These are phyloP conservation scores for Rubus idaeus DNA, from an alignment of 306 rosid genomes.

Conservation along the genomic window DNA sequence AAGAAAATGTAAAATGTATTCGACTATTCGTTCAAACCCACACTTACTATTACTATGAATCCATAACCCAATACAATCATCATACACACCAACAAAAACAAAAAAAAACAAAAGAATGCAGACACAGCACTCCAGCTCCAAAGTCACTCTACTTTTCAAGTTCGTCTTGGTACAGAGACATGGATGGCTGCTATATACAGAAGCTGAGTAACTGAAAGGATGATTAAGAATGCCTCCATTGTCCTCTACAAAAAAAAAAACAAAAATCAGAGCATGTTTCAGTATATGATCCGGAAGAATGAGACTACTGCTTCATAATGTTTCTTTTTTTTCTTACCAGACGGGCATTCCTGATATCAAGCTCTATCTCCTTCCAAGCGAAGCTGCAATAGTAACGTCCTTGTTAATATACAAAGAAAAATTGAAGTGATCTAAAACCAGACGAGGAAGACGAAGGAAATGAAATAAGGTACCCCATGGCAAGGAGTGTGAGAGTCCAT, in stretches of 20 bases:
- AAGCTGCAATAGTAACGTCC: slow-evolving; percentile 48
- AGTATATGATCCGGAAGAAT: neutral
- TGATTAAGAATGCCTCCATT: slow-evolving; percentile 90
- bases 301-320: neutral
- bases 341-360: slow-evolving; percentile 63
- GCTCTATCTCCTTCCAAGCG: slow-evolving; percentile 89
- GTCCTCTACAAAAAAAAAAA: slow-evolving; percentile 61
- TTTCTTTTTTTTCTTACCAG: slow-evolving; percentile 53
- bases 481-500: slow-evolving; percentile 89
- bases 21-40: neutral
- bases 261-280: neutral
- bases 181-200: slow-evolving; percentile 75
- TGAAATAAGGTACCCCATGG: slow-evolving; percentile 65
- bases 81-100: slow-evolving; percentile 15
- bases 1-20: neutral
- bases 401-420: slow-evolving; percentile 13
- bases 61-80: slow-evolving; percentile 11
- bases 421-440: neutral
- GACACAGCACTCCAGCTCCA: slow-evolving; percentile 14
- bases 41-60: slow-evolving; percentile 18
- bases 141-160: slow-evolving; percentile 2
- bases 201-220: slow-evolving; percentile 86
- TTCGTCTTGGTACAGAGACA: slow-evolving; percentile 36
- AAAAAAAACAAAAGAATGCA: neutral
- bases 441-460: neutral